phyloP scores from a whole-genome alignment of 202 grass and related monocot genomes.

The Saccharum hybrid region DNA sequence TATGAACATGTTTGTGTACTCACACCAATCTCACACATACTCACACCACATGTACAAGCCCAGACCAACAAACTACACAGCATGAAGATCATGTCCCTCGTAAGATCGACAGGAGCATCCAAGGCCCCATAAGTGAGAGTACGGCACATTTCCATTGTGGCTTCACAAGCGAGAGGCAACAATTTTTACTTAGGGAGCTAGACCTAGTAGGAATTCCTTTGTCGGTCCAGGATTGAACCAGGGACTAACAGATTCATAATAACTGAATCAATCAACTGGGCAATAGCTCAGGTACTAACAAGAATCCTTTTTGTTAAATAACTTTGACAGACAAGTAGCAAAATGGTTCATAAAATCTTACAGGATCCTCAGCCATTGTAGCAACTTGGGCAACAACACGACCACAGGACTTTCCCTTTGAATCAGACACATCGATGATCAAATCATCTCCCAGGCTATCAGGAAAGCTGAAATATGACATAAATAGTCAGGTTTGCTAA shows the following conservation, averaged over 20 bases:
- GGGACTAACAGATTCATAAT: too few species aligned
- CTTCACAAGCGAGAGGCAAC: neutral
- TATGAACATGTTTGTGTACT: neutral
- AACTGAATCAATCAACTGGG: neutral
- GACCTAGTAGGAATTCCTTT: neutral
- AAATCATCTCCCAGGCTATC: conserved; percentile 98
- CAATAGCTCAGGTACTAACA: neutral
- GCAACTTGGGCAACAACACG: conserved; percentile 91
- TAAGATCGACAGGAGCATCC: neutral
- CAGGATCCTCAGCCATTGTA: conserved; percentile 86
- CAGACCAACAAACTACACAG: neutral
- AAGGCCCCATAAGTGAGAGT: neutral
- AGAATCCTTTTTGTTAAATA: neutral
- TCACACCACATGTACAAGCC: neutral
- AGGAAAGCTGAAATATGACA: conserved; percentile 87
- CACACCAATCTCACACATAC: neutral
- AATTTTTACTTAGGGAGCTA: neutral
- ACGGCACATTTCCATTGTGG: neutral
- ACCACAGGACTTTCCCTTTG: conserved; percentile 77
- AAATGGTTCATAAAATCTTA: conserved; percentile 51
- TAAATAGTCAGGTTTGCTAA: conserved; percentile 20
- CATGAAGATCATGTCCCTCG: neutral
- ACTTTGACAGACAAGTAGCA: conserved; percentile 19
- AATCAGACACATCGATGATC: conserved; percentile 90
- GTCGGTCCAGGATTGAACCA: neutral